phyloP scores from a whole-genome alignment of 176 grass and related monocot genomes.

The Rhynchospora tenuis region DNA sequence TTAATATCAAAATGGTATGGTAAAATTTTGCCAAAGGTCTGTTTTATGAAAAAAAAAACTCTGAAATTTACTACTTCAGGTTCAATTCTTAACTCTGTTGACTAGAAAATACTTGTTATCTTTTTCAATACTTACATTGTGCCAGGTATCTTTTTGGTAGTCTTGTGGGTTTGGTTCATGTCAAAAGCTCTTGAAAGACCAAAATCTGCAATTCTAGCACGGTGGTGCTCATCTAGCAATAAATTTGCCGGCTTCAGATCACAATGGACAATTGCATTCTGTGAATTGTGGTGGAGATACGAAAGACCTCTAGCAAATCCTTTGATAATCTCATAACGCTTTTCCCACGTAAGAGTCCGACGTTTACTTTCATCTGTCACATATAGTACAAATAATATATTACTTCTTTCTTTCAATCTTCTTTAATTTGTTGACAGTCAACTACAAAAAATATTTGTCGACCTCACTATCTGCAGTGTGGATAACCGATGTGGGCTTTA shows the following conservation, averaged over 20 bases:
- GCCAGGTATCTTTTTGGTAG: conserved; percentile 12
- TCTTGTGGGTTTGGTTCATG: conserved; percentile 17
- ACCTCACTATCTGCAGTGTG: too few species aligned
- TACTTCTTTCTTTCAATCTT: too few species aligned
- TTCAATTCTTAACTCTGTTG: too few species aligned
- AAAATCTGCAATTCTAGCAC: conserved; percentile 37
- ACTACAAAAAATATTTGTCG: too few species aligned
- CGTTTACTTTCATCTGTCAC: conserved; percentile 4
- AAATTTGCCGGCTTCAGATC: conserved; percentile 38
- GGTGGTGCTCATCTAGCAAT: conserved; percentile 17
- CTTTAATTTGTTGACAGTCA: too few species aligned
- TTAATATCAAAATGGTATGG: too few species aligned
- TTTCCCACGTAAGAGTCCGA: conserved; percentile 13
- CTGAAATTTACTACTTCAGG: too few species aligned
- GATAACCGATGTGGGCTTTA: too few species aligned
- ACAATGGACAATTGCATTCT: conserved; percentile 27
- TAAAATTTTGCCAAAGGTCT: too few species aligned
- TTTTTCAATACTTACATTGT: conserved; percentile 19
- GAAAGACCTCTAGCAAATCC: conserved; percentile 29
- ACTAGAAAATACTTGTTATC: too few species aligned
- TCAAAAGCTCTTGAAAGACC: conserved; percentile 26
- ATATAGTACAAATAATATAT: background rate
- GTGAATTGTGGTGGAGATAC: conserved; percentile 23
- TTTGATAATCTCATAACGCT: conserved; percentile 20
- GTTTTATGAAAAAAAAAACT: too few species aligned